These are phyloP conservation scores for Pseudocercospora fijiensis DNA, from an alignment of 2,329 filamentous ascomycete species.

Conservation along the genomic window DNA sequence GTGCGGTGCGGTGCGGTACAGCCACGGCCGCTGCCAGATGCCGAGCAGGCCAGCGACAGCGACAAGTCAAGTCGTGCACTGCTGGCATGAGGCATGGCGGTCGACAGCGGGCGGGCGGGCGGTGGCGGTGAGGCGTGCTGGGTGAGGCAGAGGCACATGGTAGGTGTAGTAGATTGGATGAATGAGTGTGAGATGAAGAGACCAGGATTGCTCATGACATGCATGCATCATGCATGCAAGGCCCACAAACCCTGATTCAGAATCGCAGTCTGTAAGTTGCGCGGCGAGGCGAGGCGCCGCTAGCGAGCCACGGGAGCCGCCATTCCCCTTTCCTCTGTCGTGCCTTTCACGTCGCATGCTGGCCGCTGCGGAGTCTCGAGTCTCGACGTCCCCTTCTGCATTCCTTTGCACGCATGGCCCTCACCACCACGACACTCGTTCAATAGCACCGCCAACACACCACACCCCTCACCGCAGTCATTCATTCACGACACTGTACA, in stretches of 20 bases:
- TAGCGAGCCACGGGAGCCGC: neutral
- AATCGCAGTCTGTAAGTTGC: too few relatives aligned
- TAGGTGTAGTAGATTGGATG: neutral
- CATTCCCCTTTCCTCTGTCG: neutral
- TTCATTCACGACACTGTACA: conserved; percentile 22
- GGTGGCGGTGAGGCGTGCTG: neutral
- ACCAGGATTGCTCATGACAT: neutral
- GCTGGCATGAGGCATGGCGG: neutral
- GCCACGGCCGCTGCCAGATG: conserved; percentile 10
- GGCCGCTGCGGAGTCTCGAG: neutral
- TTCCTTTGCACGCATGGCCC: conserved; percentile 17
- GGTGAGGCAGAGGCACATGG: too few relatives aligned
- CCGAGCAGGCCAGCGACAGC: neutral
- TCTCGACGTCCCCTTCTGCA: neutral
- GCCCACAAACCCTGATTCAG: neutral
- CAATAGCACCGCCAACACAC: conserved; percentile 10
- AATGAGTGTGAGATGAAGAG: neutral
- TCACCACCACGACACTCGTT: conserved; percentile 16
- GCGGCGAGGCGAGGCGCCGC: neutral
- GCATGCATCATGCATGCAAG: too few relatives aligned
- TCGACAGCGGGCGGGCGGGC: neutral
- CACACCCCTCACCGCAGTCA: conserved; percentile 22
- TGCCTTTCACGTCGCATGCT: neutral
- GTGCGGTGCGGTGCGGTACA: too few relatives aligned
- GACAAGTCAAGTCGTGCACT: neutral